Evolutionary conservation across 2,329 filamentous ascomycete genomes (phyloP).

Genomic region (Alternaria triticina): DNA sequence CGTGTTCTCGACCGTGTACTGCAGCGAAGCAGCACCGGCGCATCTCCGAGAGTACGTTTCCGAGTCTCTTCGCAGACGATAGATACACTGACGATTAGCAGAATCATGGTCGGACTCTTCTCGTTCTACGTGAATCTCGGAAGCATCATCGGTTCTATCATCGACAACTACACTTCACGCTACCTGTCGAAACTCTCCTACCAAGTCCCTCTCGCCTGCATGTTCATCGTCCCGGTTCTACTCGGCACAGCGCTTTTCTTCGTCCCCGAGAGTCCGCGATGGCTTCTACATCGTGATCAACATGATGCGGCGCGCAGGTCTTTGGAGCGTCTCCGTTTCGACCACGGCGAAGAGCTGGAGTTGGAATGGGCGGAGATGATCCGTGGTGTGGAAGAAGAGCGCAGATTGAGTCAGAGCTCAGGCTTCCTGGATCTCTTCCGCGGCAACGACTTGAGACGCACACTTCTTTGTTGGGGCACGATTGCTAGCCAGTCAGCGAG

Average conservation of each 20-base stretch:
- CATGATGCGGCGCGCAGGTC: constrained; percentile 22
- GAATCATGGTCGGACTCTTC: constrained; percentile 54
- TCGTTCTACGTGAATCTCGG: constrained; percentile 59
- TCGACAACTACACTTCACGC: constrained; percentile 39
- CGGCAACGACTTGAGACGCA: constrained; percentile 57
- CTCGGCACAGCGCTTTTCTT: constrained; percentile 48
- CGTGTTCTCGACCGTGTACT: constrained; percentile 60
- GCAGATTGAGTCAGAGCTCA: constrained; percentile 58
- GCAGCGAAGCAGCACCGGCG: constrained; percentile 50
- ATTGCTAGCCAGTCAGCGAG: constrained; percentile 55
- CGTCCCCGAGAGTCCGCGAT: constrained; percentile 51
- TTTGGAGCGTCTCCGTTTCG: constrained; percentile 25
- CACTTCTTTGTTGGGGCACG: constrained; percentile 58
- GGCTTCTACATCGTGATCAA: constrained; percentile 36
- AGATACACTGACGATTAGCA: constrained; percentile 41
- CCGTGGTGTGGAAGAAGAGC: constrained; percentile 35
- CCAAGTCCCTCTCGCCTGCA: constrained; percentile 58
- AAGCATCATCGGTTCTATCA: constrained; percentile 53
- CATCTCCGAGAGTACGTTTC: constrained; percentile 38
- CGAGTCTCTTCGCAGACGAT: background rate
- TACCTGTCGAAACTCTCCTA: constrained; percentile 36
- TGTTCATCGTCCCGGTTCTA: constrained; percentile 60
- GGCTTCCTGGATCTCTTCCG: constrained; percentile 58
- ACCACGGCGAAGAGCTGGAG: constrained; percentile 23
- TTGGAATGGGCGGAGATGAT: constrained; percentile 39